A percentile compares a stretch with the other conserved stretches of the same genome.
Evolutionary conservation across 2,329 filamentous ascomycete genomes (phyloP).

Genomic region (Hypoxylon sp.): DNA sequence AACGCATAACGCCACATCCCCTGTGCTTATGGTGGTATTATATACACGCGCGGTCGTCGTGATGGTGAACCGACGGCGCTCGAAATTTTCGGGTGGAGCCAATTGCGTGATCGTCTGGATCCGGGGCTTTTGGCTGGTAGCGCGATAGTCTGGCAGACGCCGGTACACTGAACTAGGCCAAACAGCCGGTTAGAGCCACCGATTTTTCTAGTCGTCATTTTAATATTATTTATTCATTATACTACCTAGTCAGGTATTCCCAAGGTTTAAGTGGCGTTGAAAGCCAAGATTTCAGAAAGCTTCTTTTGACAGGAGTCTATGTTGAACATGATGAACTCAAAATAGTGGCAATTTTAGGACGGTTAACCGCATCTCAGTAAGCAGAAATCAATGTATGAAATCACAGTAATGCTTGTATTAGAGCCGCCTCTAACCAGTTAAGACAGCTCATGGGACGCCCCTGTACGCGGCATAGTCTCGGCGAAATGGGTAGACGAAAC

Average conservation of each 20-base stretch:
- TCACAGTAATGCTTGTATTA: slow-evolving; percentile 10
- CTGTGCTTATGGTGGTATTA: slow-evolving; percentile 19
- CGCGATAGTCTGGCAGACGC: slow-evolving; percentile 31
- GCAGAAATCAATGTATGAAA: neutral
- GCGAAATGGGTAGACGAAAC: slow-evolving; percentile 31
- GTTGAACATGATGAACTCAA: neutral
- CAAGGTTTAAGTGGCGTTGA: neutral
- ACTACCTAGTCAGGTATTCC: neutral
- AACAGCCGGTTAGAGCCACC: slow-evolving; percentile 21
- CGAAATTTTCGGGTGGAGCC: slow-evolving; percentile 41
- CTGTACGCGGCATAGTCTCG: slow-evolving; percentile 37
- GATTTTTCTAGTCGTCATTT: slow-evolving; percentile 12
- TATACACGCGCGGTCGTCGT: slow-evolving; percentile 29
- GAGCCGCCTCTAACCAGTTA: slow-evolving; percentile 33
- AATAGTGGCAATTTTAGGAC: slow-evolving; percentile 1
- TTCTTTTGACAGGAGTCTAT: neutral
- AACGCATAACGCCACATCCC: slow-evolving; percentile 2
- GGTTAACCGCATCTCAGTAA: slow-evolving; percentile 1
- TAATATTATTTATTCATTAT: neutral
- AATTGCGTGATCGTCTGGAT: slow-evolving; percentile 44
- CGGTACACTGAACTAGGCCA: slow-evolving; percentile 23
- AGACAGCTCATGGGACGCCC: neutral
- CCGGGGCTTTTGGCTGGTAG: slow-evolving; percentile 33
- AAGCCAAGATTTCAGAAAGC: neutral
- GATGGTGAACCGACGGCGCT: slow-evolving; percentile 10